Base-by-base conservation (phyloP, 2,329 filamentous ascomycete species). In the Myriosclerotinia duriaeana region DNA sequence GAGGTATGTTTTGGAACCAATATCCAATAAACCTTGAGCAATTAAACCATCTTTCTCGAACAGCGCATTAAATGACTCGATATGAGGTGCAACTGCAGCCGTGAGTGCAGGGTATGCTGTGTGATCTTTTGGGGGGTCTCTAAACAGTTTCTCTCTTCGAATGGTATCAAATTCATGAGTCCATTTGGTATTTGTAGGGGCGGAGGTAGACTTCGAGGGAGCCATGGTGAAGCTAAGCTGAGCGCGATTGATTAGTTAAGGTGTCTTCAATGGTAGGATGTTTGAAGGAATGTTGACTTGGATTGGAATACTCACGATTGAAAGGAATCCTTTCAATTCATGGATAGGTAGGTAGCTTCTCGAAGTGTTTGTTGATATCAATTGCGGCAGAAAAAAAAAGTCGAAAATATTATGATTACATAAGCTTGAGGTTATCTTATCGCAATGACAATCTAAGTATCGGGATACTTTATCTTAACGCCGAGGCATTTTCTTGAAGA, bases 51-150 rank as follows among this genome's bases (percentile, higher is more conserved):
- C 84, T 67, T 84, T 82, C 42, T 88, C 86, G 76, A 97, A 96
- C 58, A 98, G 84, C 63, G 88, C 88, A 81, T 99, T 97, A 86
- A 97, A 99, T 8, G 95, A 95, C 75, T 97, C 89, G 73, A 98
- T 90, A 78, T 99, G 95, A 60, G 95, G 95, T 71, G 91, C 85
- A 68, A 98, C 88, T n/a, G 94, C 91, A 69, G 86, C 85, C 74
- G 93, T 89, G 58, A 99, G 86, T 30, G 90, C 85, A 17, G 95
- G 95, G 76, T 96, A 98, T 67, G 94, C 92, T 12, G 90, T 90
- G 72, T 87, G 89, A 77, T 98, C 93, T 75, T 86, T 89, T 0
- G 95, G 94, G 22, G 95, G 94, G 72, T 96, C 89, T 74, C 87
- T 85, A 78, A 99, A 99, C 30, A 99, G 89, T 63, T 91, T 85